A percentile compares a stretch with the other conserved stretches of the same genome.
These are phyloP conservation scores for Nakazawaea siamensis DNA, from an alignment of 805 yeast species.

Conservation along the genomic window DNA sequence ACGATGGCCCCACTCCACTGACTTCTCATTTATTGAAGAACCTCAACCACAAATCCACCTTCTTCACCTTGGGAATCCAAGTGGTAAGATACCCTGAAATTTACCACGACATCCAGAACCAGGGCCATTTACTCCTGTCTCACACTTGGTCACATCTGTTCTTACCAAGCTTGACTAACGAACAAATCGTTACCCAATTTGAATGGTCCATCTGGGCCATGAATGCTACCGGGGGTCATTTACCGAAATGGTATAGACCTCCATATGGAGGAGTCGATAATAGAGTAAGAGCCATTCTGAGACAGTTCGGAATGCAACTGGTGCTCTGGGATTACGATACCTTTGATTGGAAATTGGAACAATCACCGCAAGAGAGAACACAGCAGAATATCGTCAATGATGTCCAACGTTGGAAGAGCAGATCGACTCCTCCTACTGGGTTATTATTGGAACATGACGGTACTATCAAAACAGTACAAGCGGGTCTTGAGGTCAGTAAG, in stretches of 20 bases:
- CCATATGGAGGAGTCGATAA: slow-evolving; percentile 95
- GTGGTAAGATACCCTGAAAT: slow-evolving; percentile 71
- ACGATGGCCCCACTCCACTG: slow-evolving; percentile 84
- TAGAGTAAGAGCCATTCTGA: slow-evolving; percentile 68
- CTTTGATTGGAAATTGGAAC: slow-evolving; percentile 77
- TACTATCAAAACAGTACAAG: slow-evolving; percentile 52
- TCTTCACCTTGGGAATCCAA: slow-evolving; percentile 80
- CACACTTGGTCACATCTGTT: slow-evolving; percentile 94
- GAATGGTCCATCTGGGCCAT: slow-evolving; percentile 98
- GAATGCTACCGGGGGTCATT: slow-evolving; percentile 84
- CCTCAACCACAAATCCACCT: slow-evolving; percentile 56
- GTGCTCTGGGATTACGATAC: slow-evolving; percentile 92
- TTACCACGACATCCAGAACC: slow-evolving; percentile 42
- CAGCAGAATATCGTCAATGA: slow-evolving; percentile 47
- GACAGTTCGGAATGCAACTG: slow-evolving; percentile 80
- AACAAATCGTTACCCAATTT: slow-evolving; percentile 78
- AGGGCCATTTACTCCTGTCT: slow-evolving; percentile 76
- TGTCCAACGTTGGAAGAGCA: slow-evolving; percentile 41
- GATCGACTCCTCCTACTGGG: slow-evolving; percentile 34
- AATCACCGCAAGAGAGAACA: slow-evolving; percentile 33
- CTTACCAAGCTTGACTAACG: slow-evolving; percentile 70
- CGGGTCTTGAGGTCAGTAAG: slow-evolving; percentile 50
- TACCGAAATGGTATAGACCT: slow-evolving; percentile 93
- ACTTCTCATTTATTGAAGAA: slow-evolving; percentile 52
- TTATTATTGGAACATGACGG: slow-evolving; percentile 86